A percentile compares a stretch with the other conserved stretches of the same genome.
Evolutionary conservation across 2,329 filamentous ascomycete genomes (phyloP).

Genomic region (Diplodia scrobiculata): DNA sequence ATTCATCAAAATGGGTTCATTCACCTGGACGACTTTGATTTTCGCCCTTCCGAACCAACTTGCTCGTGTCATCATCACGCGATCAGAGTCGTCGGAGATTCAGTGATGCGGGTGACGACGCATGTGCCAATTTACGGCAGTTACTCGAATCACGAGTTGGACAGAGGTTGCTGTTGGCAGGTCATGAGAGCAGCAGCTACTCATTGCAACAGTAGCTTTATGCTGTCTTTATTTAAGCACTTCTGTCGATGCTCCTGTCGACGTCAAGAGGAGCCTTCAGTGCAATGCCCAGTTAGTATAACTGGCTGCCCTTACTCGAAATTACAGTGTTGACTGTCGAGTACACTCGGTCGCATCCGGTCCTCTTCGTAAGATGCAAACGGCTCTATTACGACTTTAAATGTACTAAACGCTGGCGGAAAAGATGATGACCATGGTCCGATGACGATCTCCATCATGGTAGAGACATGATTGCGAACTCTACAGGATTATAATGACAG

Average conservation of each 20-base stretch:
- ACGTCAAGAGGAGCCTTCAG: too few species aligned
- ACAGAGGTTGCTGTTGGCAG: not conserved
- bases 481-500: not conserved
- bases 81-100: not conserved
- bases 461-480: not conserved
- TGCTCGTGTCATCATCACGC: not conserved
- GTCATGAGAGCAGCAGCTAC: not conserved
- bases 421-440: not conserved
- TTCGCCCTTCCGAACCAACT: not conserved
- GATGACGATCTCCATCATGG: not conserved
- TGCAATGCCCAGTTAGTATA: too few species aligned
- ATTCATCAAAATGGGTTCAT: not conserved
- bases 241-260: too few species aligned
- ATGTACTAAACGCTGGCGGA: not conserved
- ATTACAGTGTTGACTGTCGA: too few species aligned
- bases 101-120: not conserved
- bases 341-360: too few species aligned
- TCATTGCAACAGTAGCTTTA: not conserved
- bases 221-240: too few species aligned
- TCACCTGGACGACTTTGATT: not conserved
- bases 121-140: not conserved
- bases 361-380: too few species aligned
- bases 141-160: not conserved
- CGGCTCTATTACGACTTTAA: not conserved
- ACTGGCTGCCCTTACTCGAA: too few species aligned